These are phyloP conservation scores for Candida nemodendra DNA, from an alignment of 805 yeast species.

Conservation along the genomic window DNA sequence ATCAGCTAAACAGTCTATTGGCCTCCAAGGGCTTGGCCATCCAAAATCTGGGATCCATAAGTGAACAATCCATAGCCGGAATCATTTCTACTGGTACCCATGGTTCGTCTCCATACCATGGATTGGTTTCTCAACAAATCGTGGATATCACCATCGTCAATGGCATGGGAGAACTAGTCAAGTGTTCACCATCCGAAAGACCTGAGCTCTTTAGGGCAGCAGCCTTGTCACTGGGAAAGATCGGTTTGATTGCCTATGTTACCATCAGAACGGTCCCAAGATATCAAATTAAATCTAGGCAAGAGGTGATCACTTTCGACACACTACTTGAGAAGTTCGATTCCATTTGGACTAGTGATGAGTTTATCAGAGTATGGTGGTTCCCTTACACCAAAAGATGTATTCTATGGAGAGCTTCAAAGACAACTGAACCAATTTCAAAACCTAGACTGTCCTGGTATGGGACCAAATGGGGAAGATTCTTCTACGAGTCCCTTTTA, in stretches of 20 bases:
- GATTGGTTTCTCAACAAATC: conserved; percentile 82
- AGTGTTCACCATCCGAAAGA: conserved; percentile 63
- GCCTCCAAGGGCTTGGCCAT: conserved; percentile 68
- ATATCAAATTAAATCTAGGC: conserved; percentile 75
- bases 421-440: conserved; percentile 62
- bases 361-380: conserved; percentile 96
- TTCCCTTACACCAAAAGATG: conserved; percentile 88
- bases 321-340: conserved; percentile 73
- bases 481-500: conserved; percentile 73
- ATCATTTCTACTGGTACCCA: conserved; percentile 95
- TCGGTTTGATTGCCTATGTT: conserved; percentile 84
- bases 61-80: conserved; percentile 95
- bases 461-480: conserved; percentile 76
- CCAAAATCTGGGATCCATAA: conserved; percentile 90
- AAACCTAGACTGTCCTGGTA: conserved; percentile 77
- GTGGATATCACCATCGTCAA: conserved; percentile 75
- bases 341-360: conserved; percentile 81
- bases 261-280: conserved; percentile 83
- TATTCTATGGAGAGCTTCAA: conserved; percentile 86
- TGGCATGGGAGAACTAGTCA: conserved; percentile 69
- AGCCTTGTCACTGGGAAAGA: conserved; percentile 80
- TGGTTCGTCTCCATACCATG: conserved; percentile 92
- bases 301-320: conserved; percentile 78
- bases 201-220: conserved; percentile 77
- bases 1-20: conserved; percentile 67